A percentile compares a stretch with the other conserved stretches of the same genome.
phyloP scores from a whole-genome alignment of 2,329 filamentous ascomycete genomes.

The Cladosporium halotolerans region DNA sequence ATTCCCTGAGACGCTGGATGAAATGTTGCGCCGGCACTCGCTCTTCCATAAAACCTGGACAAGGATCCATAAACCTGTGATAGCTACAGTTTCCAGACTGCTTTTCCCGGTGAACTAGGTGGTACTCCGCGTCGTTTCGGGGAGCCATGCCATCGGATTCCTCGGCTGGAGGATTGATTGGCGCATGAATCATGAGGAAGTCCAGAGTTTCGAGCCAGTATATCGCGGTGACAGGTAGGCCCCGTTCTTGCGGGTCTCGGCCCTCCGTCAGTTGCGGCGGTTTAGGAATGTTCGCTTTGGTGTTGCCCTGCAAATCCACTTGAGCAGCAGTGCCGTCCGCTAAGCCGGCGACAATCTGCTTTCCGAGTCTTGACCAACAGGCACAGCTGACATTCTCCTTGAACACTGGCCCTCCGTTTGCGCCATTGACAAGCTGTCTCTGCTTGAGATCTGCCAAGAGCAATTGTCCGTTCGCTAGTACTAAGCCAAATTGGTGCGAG shows the following conservation, averaged over 20 bases:
- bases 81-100: conserved; percentile 57
- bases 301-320: conserved; percentile 72
- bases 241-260: conserved; percentile 32
- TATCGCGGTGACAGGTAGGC: conserved; percentile 47
- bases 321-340: conserved; percentile 73
- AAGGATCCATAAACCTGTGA: conserved; percentile 67
- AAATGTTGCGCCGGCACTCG: conserved; percentile 65
- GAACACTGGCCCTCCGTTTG: conserved; percentile 56
- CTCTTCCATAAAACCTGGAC: conserved; percentile 54
- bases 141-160: conserved; percentile 15
- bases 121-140: conserved; percentile 60
- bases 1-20: conserved; percentile 69
- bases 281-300: conserved; percentile 71
- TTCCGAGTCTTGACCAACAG: conserved; percentile 88
- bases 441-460: conserved; percentile 75
- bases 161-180: conserved; percentile 28
- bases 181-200: conserved; percentile 74
- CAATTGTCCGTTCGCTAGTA: conserved; percentile 74
- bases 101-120: conserved; percentile 66
- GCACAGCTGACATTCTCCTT: conserved; percentile 73
- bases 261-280: conserved; percentile 56
- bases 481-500: conserved; percentile 69
- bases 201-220: conserved; percentile 84
- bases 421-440: conserved; percentile 50
- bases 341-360: conserved; percentile 83